Evolutionary conservation across 2,329 filamentous ascomycete species (phyloP), one percentile per base, ranked within the genome.

Genomic region (Paraphaeosphaeria minitans): DNA sequence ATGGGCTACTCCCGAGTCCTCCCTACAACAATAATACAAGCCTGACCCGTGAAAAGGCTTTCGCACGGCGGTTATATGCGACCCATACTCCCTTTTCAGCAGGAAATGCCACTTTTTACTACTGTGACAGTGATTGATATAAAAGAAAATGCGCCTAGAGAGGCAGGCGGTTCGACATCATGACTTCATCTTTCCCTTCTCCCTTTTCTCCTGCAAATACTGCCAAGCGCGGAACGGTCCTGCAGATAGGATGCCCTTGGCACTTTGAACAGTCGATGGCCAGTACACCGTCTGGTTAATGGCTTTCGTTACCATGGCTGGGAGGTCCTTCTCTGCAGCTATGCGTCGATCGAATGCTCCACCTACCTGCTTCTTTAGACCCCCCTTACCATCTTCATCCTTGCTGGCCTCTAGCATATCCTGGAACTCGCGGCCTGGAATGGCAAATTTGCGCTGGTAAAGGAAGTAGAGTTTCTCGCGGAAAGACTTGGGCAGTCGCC

Each of bases 391-490:
- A 45, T 87, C 84, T 69, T 91, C 89, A 56, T 95, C 90, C 56
- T 84, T 85, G 43, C 84, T 86, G n/a, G 87, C 85, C 59, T 91
- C 85, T 77, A 97, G 89, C 87, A 98, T 93, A 69, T 87, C 84
- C 69, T 91, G 83, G 75, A 97, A 99, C 56, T 97, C 92, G 4
- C 86, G 84, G 16, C 88, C 87, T 0, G 94, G 92, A 45, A 99
- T 95, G 56, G 86, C 85, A 70, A 93, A 96, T 71, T 96, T 94
- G 74, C 89, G 88, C 76, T 97, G 93, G 76, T 97, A 99, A 70
- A 93, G 88, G 77, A 97, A 97, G 79, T 99, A 99, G 0, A 99
- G 82, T 59, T 92, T 93, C 55, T 90, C 87, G 39, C 95, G 87
- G 83, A 99, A 98, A 6, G 88, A 84, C 68, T 90, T 89, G 4